Evolutionary conservation across 2,329 filamentous ascomycete genomes (phyloP), one percentile per base, ranked within the genome.

Genomic region (Xylaria sp.): DNA sequence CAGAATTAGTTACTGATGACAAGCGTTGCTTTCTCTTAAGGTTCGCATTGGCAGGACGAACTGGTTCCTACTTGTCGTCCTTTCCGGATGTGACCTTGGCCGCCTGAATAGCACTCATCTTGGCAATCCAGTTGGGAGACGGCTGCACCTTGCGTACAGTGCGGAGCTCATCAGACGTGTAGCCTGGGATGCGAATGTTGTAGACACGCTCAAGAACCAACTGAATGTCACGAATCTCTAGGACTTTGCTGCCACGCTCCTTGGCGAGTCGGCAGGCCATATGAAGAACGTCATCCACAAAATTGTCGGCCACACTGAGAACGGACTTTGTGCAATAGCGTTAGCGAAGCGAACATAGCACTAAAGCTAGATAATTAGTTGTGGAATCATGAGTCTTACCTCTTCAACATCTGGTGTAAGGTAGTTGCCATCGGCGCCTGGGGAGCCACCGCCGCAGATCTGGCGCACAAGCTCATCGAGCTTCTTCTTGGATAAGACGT

Each of bases 401-500:
- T 98, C 95, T 87, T 99, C 96, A 58, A 97, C 95, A 74, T 98
- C 96, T 0, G 96, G 93, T 32, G 93, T 93, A 72, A 98, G 83
- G 43, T 90, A 87, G 77, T 95, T 93, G 68, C 89, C 90, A 71
- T 93, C 91, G 56, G 89, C 86, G n/a, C 87, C 85, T 69, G 93
- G 91, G 0, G 89, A 87, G 30, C 89, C 90, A 10, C 91, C 91
- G 62, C 94, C 94, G 41, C 93, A 97, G 67, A 98, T 94, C 80
- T 98, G 95, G 59, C 94, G 89, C 9, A 98, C 94, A 43, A 99
- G 86, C 78, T 97, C 95, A 76, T 99, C 94, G 46, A 99, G 86
- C 82, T 97, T 98, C 83, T 97, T 97, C 87, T 97, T 97, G 82
- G 92, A 97, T n/a, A 99, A 84, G 0, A 99, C 92, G 50, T 94